These are phyloP conservation scores for Claviceps spartinae DNA, from an alignment of 2,329 filamentous ascomycete genomes.

Conservation along the genomic window DNA sequence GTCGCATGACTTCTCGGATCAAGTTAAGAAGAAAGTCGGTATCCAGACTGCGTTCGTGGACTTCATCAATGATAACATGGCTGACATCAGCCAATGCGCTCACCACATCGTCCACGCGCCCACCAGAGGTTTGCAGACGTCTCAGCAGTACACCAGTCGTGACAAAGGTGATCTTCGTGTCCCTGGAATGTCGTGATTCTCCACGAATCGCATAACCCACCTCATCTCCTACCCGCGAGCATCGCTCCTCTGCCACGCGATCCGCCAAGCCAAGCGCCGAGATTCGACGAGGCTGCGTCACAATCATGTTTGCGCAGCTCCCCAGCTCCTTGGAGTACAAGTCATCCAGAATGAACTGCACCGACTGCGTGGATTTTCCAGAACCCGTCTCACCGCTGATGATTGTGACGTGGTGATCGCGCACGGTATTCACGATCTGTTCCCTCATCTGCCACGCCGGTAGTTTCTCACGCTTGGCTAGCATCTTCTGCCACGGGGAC, in stretches of 20 bases:
- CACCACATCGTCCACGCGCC: slow-evolving; percentile 64
- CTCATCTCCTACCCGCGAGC: slow-evolving; percentile 67
- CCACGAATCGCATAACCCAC: slow-evolving; percentile 87
- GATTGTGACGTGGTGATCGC: slow-evolving; percentile 75
- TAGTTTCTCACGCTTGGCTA: slow-evolving; percentile 55
- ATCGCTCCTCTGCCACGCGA: slow-evolving; percentile 85
- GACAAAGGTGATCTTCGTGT: slow-evolving; percentile 87
- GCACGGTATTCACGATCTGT: slow-evolving; percentile 62
- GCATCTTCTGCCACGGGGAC: slow-evolving; percentile 59
- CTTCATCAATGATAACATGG: slow-evolving; percentile 91
- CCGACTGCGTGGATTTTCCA: slow-evolving; percentile 91
- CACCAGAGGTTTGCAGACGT: slow-evolving; percentile 80
- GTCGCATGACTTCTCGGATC: slow-evolving; percentile 64
- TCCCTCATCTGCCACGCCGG: slow-evolving; percentile 82
- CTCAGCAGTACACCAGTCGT: slow-evolving; percentile 88
- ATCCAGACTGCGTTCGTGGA: slow-evolving; percentile 88
- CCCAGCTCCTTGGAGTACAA: slow-evolving; percentile 67
- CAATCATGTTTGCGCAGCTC: slow-evolving; percentile 73
- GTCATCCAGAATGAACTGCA: slow-evolving; percentile 91
- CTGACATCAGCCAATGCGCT: slow-evolving; percentile 78
- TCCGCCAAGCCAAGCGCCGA: slow-evolving; percentile 90
- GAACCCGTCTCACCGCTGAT: slow-evolving; percentile 95
- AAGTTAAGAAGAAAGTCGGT: slow-evolving; percentile 88
- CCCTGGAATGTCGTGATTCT: slow-evolving; percentile 60
- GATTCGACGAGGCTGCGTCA: slow-evolving; percentile 88